Evolutionary conservation across 495 filamentous ascomycete species (phyloP).

Genomic region (Chaetomium tenue): DNA sequence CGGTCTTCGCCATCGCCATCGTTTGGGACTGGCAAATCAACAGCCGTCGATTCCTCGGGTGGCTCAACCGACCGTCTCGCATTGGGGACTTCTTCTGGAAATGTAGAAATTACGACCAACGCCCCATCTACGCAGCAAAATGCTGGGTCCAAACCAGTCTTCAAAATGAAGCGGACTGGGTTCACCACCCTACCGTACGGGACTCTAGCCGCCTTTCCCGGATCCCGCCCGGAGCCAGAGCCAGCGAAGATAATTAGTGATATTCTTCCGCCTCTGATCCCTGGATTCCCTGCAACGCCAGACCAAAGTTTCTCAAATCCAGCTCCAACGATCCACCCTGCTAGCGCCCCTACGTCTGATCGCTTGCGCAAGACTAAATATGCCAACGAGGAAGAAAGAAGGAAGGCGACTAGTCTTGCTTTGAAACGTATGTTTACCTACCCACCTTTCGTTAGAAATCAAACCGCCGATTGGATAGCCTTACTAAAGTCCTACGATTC

Average conservation of each 20-base stretch:
- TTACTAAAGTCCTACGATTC: neutral
- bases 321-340: neutral
- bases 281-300: neutral
- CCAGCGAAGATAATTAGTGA: constrained; percentile 27
- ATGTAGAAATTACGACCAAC: neutral
- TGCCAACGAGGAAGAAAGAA: constrained; percentile 23
- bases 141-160: constrained; percentile 6
- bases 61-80: neutral
- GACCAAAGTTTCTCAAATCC: neutral
- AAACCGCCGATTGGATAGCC: neutral
- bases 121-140: neutral
- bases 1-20: too few species aligned
- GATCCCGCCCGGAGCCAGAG: constrained; percentile 16
- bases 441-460: neutral
- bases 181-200: neutral
- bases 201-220: neutral
- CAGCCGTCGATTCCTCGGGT: neutral
- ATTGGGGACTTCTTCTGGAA: neutral
- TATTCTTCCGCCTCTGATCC: constrained; percentile 11
- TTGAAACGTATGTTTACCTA: constrained; percentile 22
- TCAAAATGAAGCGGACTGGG: constrained; percentile 24
- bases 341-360: neutral
- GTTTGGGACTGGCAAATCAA: neutral
- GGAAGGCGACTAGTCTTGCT: constrained; percentile 21
- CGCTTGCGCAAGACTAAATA: constrained; percentile 13